These are phyloP conservation scores for Dorcoceras hygrometricum DNA, from an alignment of 257 asterid genomes.

Conservation along the genomic window DNA sequence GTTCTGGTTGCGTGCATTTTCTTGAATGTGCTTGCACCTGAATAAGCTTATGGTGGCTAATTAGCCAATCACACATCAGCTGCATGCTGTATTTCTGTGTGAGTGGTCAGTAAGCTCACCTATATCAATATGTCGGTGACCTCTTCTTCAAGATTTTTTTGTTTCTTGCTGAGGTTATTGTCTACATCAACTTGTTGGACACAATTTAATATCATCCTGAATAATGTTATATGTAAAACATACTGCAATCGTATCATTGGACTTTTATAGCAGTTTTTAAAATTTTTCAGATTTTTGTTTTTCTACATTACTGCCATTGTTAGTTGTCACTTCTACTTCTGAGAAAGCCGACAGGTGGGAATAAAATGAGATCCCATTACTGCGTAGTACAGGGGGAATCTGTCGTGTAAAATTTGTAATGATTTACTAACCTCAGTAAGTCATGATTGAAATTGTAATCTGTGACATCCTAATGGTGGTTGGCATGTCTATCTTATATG, in stretches of 20 bases:
- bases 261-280: not conserved
- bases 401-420: slow-evolving; percentile 5
- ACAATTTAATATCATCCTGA: too few species aligned
- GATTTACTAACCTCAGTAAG: slow-evolving; percentile 1
- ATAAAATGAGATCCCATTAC: slow-evolving; percentile 1
- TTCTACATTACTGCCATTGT: not conserved
- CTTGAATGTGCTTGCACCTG: too few species aligned
- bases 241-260: not conserved
- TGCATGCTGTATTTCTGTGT: slow-evolving; percentile 37
- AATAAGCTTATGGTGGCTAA: slow-evolving; percentile 38
- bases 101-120: slow-evolving; percentile 53
- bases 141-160: slow-evolving; percentile 27
- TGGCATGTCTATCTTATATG: not conserved
- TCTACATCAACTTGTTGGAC: slow-evolving; percentile 24
- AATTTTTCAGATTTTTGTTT: not conserved
- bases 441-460: not conserved
- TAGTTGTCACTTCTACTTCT: not conserved
- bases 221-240: not conserved
- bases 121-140: slow-evolving; percentile 35
- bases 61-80: slow-evolving; percentile 52
- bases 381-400: not conserved
- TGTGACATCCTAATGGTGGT: not conserved
- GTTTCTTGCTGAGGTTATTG: slow-evolving; percentile 28
- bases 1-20: too few species aligned
- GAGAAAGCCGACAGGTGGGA: not conserved